Conservation (phyloP, 345 rosid species). For the Dimocarpus longan region DNA sequence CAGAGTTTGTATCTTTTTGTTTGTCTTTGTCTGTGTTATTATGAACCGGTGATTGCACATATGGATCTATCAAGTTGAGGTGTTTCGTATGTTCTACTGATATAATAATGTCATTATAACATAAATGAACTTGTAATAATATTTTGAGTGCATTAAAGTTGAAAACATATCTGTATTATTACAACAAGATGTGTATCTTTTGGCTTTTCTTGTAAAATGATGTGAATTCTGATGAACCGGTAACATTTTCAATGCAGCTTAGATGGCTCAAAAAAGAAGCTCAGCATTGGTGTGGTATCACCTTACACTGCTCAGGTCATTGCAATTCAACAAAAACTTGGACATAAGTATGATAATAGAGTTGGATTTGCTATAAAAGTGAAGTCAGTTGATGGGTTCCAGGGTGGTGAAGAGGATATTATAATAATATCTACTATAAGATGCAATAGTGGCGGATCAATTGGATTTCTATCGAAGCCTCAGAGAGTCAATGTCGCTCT, state of each 20-base stretch:
- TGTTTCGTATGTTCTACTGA: background rate
- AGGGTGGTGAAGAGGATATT: slow-evolving; percentile 1
- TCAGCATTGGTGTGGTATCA: background rate
- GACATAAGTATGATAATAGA: background rate
- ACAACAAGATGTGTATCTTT: background rate
- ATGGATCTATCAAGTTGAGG: background rate
- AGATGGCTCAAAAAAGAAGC: slow-evolving; percentile 1
- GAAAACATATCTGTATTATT: background rate
- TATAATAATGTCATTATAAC: background rate
- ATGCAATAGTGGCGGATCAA: background rate
- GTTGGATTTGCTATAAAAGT: background rate
- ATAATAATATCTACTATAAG: slow-evolving; percentile 3
- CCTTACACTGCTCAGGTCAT: background rate
- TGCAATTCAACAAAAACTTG: background rate
- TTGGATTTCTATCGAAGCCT: background rate
- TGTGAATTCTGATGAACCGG: background rate
- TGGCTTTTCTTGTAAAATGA: background rate
- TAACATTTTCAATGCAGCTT: background rate
- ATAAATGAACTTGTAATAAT: too few species aligned
- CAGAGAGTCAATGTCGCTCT: slow-evolving; percentile 30
- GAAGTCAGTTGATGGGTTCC: slow-evolving; percentile 8
- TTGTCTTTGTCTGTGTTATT: background rate
- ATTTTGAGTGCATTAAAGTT: background rate
- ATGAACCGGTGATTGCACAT: background rate
- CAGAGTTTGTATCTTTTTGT: background rate